A percentile compares a stretch with the other conserved stretches of the same genome.
These are phyloP conservation scores for Lithocarpus polystachyus DNA, from an alignment of 306 rosid genomes.

Conservation along the genomic window DNA sequence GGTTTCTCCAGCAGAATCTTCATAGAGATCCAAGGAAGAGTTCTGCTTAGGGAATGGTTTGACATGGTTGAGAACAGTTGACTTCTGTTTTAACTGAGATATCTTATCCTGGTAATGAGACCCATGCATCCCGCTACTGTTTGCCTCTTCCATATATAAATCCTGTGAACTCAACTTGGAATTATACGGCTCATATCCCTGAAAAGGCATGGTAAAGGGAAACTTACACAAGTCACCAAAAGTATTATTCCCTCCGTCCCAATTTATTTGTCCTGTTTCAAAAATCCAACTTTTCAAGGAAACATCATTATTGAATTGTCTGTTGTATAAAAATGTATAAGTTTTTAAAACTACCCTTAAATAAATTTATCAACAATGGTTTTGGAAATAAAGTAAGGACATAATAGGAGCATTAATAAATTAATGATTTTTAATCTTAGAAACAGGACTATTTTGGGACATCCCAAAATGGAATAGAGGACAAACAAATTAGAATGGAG, in stretches of 20 bases:
- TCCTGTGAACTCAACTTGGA: slow-evolving; percentile 64
- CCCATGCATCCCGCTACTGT: slow-evolving; percentile 44
- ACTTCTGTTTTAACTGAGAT: slow-evolving; percentile 39
- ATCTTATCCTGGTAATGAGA: slow-evolving; percentile 57
- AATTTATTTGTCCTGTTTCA: too few species aligned
- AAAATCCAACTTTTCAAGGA: too few species aligned
- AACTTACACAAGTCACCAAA: not conserved
- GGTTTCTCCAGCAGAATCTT: slow-evolving; percentile 51
- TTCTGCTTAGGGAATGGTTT: slow-evolving; percentile 46
- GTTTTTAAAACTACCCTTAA: too few species aligned
- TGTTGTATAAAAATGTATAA: too few species aligned
- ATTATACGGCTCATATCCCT: slow-evolving; percentile 57
- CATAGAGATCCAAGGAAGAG: slow-evolving; percentile 61
- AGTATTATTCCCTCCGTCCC: not conserved
- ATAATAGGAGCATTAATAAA: too few species aligned
- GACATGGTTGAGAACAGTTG: slow-evolving; percentile 25
- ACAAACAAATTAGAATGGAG: too few species aligned
- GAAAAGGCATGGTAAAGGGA: slow-evolving; percentile 31
- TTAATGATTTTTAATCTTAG: too few species aligned
- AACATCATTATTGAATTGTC: too few species aligned
- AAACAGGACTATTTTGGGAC: too few species aligned
- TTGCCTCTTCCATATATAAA: slow-evolving; percentile 53
- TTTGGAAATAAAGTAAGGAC: too few species aligned
- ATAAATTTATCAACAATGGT: too few species aligned
- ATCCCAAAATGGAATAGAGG: too few species aligned